These are phyloP conservation scores for Aspergillus bridgeri DNA, from an alignment of 495 filamentous ascomycete species.

Conservation along the genomic window DNA sequence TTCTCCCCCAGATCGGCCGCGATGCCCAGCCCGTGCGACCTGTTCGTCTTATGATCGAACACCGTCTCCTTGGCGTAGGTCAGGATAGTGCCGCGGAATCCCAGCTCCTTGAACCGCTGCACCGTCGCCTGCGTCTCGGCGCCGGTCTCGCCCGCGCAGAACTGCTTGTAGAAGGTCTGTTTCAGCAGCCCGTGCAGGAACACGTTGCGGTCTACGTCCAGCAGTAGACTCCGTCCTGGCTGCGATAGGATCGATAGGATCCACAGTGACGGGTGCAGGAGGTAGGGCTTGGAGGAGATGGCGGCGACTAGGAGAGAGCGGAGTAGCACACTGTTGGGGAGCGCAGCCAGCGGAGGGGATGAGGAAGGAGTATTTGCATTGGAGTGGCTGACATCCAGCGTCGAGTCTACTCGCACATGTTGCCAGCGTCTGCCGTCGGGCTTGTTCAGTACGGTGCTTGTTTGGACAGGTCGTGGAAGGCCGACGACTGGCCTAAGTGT, in stretches of 20 bases:
- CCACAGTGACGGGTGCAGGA: constrained; percentile 61
- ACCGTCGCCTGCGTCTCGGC: constrained; percentile 33
- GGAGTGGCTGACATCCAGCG: not conserved
- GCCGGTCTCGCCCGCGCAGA: constrained; percentile 43
- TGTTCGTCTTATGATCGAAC: constrained; percentile 32
- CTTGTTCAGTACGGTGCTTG: too few relatives aligned
- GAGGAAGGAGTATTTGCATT: not conserved
- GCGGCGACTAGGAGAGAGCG: constrained; percentile 71
- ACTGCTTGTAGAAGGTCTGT: constrained; percentile 46
- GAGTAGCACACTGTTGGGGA: constrained; percentile 67
- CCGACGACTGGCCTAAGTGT: not conserved
- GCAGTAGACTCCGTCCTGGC: constrained; percentile 22
- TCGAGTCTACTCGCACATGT: not conserved
- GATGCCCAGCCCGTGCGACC: constrained; percentile 25
- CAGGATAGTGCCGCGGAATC: constrained; percentile 45
- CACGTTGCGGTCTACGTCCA: constrained; percentile 42
- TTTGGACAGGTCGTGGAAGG: not conserved
- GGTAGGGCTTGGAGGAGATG: constrained; percentile 67
- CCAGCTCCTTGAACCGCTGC: constrained; percentile 34
- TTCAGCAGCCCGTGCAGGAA: constrained; percentile 40
- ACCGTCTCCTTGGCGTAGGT: constrained; percentile 46
- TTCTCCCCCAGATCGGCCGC: constrained; percentile 15
- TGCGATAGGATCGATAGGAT: constrained; percentile 56
- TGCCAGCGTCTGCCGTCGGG: not conserved
- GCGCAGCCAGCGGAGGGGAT: constrained; percentile 55